Evolutionary conservation across 805 yeast species (phyloP).

Genomic region (Scheffersomyces stipitis): DNA sequence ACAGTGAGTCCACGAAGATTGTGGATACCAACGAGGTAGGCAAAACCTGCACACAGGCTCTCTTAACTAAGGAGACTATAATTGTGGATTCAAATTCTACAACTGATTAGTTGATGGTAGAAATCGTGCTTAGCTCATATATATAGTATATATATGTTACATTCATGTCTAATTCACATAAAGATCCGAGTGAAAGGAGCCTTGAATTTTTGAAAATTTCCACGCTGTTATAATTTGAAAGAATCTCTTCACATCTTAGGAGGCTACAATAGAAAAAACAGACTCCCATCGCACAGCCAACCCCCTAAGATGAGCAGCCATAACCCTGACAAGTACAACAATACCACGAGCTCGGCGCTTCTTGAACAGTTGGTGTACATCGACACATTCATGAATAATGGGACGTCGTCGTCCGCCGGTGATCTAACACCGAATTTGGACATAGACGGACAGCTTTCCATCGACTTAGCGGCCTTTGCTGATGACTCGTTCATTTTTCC

Average conservation of each 20-base stretch:
- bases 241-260: too few species aligned
- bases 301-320: not conserved
- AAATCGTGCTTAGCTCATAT: too few species aligned
- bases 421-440: conserved; percentile 41
- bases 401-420: conserved; percentile 19
- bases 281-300: too few species aligned
- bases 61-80: not conserved
- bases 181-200: too few species aligned
- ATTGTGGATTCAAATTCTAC: not conserved
- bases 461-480: conserved; percentile 78
- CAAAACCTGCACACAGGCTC: not conserved
- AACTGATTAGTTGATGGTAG: too few species aligned
- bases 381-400: conserved; percentile 65
- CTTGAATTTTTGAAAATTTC: too few species aligned
- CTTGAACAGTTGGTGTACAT: conserved; percentile 79
- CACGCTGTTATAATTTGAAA: too few species aligned
- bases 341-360: conserved; percentile 41
- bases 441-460: conserved; percentile 39
- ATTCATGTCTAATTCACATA: too few species aligned
- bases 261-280: too few species aligned
- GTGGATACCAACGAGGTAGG: too few species aligned
- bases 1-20: not conserved
- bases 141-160: too few species aligned
- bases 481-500: conserved; percentile 80
- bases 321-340: conserved; percentile 5